phyloP scores from a whole-genome alignment of 192 early-diverging fungal genomes.

The Lunasporangiospora selenospora region DNA sequence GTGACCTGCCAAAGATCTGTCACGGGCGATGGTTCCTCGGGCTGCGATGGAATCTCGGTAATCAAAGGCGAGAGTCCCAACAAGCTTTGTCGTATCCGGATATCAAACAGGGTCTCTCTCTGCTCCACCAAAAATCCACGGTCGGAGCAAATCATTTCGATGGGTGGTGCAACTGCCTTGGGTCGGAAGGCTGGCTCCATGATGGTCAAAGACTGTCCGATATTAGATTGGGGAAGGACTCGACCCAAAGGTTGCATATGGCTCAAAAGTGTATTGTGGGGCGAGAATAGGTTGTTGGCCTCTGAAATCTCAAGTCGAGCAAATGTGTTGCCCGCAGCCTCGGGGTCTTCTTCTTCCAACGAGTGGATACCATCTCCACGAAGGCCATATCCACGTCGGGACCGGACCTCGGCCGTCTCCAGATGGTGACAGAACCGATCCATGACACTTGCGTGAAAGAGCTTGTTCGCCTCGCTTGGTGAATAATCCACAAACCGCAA shows the following conservation, averaged over 20 bases:
- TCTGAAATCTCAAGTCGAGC: conserved; percentile 53
- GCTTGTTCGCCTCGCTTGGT: conserved; percentile 51
- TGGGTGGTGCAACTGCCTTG: conserved; percentile 66
- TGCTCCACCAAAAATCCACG: conserved; percentile 64
- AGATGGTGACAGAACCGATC: conserved; percentile 53
- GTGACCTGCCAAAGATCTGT: conserved; percentile 34
- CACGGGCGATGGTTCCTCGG: conserved; percentile 14
- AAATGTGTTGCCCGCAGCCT: conserved; percentile 44
- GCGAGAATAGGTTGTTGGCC: conserved; percentile 17
- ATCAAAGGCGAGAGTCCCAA: conserved; percentile 48
- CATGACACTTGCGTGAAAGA: conserved; percentile 47
- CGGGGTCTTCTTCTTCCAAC: neutral
- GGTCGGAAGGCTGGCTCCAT: conserved; percentile 58
- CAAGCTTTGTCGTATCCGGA: conserved; percentile 41
- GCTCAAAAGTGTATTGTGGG: conserved; percentile 12
- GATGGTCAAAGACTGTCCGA: conserved; percentile 32
- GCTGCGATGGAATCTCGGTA: conserved; percentile 7
- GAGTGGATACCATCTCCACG: conserved; percentile 6
- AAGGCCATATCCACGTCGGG: conserved; percentile 43
- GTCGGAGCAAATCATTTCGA: conserved; percentile 67
- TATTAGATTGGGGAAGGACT: conserved; percentile 26
- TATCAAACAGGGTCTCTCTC: conserved; percentile 53
- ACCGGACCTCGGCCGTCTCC: conserved; percentile 18
- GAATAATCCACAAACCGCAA: conserved; percentile 58
- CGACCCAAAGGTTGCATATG: conserved; percentile 27